phyloP scores from a whole-genome alignment of 2,329 filamentous ascomycete genomes.

The Fusarium solani-melongenae region DNA sequence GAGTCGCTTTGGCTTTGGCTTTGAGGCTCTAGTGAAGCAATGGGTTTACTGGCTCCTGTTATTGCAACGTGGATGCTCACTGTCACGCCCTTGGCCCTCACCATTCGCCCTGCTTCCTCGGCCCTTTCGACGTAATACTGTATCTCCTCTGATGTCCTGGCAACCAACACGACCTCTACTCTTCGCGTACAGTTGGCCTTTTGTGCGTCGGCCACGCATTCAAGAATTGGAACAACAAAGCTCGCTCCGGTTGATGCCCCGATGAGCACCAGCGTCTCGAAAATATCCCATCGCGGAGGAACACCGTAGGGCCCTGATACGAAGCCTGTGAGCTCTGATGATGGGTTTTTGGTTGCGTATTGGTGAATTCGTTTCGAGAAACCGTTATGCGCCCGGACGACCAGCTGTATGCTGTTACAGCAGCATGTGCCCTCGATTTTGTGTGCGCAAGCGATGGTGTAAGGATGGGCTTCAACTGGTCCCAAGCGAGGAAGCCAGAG shows the following conservation, averaged over 20 bases:
- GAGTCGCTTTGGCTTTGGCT: slow-evolving; percentile 35
- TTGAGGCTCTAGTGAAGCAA: slow-evolving; percentile 45
- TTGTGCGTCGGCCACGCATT: slow-evolving; percentile 59
- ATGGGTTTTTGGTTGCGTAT: slow-evolving; percentile 54
- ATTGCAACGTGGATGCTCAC: slow-evolving; percentile 66
- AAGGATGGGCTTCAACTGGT: slow-evolving; percentile 67
- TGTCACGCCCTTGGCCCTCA: slow-evolving; percentile 57
- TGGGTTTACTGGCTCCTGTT: slow-evolving; percentile 50
- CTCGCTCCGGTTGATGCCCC: slow-evolving; percentile 73
- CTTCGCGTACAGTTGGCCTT: slow-evolving; percentile 60
- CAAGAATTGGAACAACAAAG: slow-evolving; percentile 69
- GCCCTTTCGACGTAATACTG: slow-evolving; percentile 64
- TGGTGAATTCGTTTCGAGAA: slow-evolving; percentile 66
- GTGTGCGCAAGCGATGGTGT: slow-evolving; percentile 70
- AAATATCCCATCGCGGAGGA: slow-evolving; percentile 67
- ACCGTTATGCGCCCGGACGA: slow-evolving; percentile 65
- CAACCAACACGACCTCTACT: slow-evolving; percentile 64
- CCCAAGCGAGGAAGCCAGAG: slow-evolving; percentile 69
- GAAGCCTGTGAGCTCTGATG: slow-evolving; percentile 52
- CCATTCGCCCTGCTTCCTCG: slow-evolving; percentile 56
- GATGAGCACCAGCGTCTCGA: slow-evolving; percentile 69
- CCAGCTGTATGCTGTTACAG: slow-evolving; percentile 70
- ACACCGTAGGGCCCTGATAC: slow-evolving; percentile 67
- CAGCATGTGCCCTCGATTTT: slow-evolving; percentile 61
- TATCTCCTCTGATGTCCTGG: slow-evolving; percentile 64